These are phyloP conservation scores for Colletotrichum eremochloae DNA, from an alignment of 2,329 filamentous ascomycete species.

Conservation along the genomic window DNA sequence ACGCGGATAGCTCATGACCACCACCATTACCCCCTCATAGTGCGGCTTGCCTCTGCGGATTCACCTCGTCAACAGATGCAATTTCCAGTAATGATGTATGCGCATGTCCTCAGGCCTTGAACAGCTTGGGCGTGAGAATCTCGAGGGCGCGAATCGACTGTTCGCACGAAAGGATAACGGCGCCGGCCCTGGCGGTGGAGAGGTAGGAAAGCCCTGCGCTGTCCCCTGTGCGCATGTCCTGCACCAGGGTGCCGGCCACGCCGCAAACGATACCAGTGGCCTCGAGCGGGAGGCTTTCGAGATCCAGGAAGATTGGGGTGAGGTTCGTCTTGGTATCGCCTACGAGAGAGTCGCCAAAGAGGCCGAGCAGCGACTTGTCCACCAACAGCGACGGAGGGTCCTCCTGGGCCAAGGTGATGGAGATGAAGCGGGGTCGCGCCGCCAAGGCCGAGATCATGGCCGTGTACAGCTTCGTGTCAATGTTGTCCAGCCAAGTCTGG, in stretches of 20 bases:
- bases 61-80: conserved; percentile 1
- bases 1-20: background rate
- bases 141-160: conserved; percentile 81
- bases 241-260: conserved; percentile 85
- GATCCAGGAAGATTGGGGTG: conserved; percentile 89
- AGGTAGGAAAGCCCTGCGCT: conserved; percentile 89
- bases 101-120: conserved; percentile 46
- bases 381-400: conserved; percentile 81
- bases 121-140: conserved; percentile 71
- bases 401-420: conserved; percentile 78
- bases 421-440: conserved; percentile 77
- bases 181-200: conserved; percentile 88
- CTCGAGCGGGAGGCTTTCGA: conserved; percentile 84
- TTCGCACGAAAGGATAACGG: conserved; percentile 84
- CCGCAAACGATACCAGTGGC: conserved; percentile 96
- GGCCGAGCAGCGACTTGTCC: conserved; percentile 74
- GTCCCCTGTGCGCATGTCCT: conserved; percentile 71
- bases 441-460: conserved; percentile 72
- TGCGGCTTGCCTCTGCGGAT: background rate
- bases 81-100: background rate
- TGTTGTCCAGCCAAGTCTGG: conserved; percentile 67
- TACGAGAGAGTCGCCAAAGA: conserved; percentile 81
- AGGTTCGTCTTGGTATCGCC: conserved; percentile 79
- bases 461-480: conserved; percentile 74
- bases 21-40: background rate